A percentile compares a stretch with the other conserved stretches of the same genome.
Evolutionary conservation across 2,329 filamentous ascomycete species (phyloP).

Genomic region (Cordyceps sp.): DNA sequence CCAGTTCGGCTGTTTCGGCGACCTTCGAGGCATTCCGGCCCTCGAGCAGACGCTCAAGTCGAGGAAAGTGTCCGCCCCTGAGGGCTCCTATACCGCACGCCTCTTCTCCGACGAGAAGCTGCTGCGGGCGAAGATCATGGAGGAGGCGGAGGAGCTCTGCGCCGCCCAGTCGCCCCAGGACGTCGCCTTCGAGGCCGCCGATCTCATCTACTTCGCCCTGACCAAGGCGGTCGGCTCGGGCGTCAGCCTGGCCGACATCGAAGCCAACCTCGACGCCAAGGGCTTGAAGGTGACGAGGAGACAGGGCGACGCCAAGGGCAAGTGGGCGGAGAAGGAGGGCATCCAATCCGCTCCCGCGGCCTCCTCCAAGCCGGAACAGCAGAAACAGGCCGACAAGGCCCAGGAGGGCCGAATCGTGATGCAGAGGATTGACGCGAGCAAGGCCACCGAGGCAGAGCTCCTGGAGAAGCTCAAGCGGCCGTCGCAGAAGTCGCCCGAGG

Average conservation of each 20-base stretch:
- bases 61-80: constrained; percentile 67
- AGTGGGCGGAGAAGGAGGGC: constrained; percentile 74
- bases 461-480: constrained; percentile 67
- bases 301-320: constrained; percentile 84
- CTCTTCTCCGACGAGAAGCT: constrained; percentile 87
- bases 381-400: constrained; percentile 17
- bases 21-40: constrained; percentile 62
- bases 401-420: constrained; percentile 53
- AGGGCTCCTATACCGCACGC: constrained; percentile 83
- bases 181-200: constrained; percentile 84
- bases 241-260: constrained; percentile 75
- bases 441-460: constrained; percentile 48
- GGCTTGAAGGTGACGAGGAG: constrained; percentile 88
- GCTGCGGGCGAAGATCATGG: constrained; percentile 90
- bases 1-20: constrained; percentile 83
- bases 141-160: constrained; percentile 91
- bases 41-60: constrained; percentile 76
- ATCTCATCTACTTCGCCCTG: constrained; percentile 89
- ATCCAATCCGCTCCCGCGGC: constrained; percentile 35
- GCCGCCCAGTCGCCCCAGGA: constrained; percentile 69
- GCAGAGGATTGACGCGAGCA: constrained; percentile 57
- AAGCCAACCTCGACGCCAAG: constrained; percentile 85
- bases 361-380: constrained; percentile 18
- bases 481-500: constrained; percentile 86
- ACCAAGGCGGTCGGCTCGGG: constrained; percentile 77